Conservation (phyloP, 352 stramenopile species). For the Discostella stelligera region DNA sequence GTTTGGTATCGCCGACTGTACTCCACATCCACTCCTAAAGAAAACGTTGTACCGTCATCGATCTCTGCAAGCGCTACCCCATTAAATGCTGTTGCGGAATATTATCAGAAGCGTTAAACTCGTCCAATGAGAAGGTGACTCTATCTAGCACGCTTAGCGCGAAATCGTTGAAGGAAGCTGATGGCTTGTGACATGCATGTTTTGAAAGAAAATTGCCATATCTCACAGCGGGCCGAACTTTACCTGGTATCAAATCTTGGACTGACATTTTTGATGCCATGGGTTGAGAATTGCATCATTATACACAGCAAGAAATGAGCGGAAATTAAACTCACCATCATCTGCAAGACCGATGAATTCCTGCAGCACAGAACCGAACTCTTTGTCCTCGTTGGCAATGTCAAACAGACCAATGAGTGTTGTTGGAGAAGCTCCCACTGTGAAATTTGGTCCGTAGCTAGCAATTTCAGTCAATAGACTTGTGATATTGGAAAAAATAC, state of each 20-base stretch:
- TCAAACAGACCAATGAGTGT: conserved; percentile 19
- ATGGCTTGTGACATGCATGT: conserved; percentile 14
- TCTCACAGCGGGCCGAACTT: conserved; percentile 16
- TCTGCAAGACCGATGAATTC: conserved; percentile 8
- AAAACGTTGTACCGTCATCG: conserved; percentile 23
- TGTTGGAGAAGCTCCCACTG: conserved; percentile 6
- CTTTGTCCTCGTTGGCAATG: conserved; percentile 12
- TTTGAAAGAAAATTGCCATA: conserved; percentile 8
- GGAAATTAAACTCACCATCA: conserved; percentile 15
- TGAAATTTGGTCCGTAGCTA: conserved; percentile 12
- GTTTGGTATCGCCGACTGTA: conserved; percentile 15
- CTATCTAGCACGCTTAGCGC: conserved; percentile 11
- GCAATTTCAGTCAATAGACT: conserved; percentile 5
- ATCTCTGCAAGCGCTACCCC: conserved; percentile 18
- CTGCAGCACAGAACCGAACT: conserved; percentile 5
- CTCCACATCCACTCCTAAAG: conserved; percentile 34
- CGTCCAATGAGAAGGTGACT: background rate
- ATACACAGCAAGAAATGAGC: background rate
- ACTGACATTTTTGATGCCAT: conserved; percentile 5
- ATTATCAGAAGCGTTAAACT: conserved; percentile 29
- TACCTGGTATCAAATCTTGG: conserved; percentile 12
- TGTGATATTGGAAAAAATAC: conserved; percentile 13
- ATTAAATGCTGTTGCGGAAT: conserved; percentile 19
- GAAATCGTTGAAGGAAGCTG: conserved; percentile 17
- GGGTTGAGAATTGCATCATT: conserved; percentile 5